phyloP scores from a whole-genome alignment of 148 eudicot genomes.

The Euryodendron excelsum region DNA sequence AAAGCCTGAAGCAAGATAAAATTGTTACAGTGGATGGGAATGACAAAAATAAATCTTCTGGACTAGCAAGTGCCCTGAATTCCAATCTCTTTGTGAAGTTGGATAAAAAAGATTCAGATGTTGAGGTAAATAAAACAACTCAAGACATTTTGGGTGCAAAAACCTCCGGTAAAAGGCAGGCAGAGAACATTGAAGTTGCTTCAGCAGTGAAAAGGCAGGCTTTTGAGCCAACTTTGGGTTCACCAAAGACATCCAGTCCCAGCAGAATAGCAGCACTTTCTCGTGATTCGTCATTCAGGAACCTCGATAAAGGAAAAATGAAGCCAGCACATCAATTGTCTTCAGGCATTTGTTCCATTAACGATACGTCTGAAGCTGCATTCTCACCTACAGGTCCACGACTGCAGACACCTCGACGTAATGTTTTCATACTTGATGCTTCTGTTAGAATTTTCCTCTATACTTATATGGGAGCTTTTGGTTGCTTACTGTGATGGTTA shows the following conservation, averaged over 20 bases:
- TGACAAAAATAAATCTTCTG: conserved; percentile 48
- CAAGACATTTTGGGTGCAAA: conserved; percentile 35
- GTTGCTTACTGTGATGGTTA: neutral
- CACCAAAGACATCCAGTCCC: conserved; percentile 47
- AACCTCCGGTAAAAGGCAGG: conserved; percentile 44
- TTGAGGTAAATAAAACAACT: conserved; percentile 32
- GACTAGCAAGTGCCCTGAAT: conserved; percentile 33
- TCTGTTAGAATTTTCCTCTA: conserved; percentile 14
- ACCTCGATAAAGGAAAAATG: conserved; percentile 49
- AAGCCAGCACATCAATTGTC: conserved; percentile 42
- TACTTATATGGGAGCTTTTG: conserved; percentile 4
- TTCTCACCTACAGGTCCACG: conserved; percentile 37
- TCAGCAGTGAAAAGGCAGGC: conserved; percentile 59
- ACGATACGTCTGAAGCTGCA: conserved; percentile 45
- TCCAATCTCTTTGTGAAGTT: conserved; percentile 27
- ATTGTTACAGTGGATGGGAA: conserved; percentile 27
- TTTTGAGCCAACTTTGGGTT: conserved; percentile 46
- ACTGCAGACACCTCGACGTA: conserved; percentile 33
- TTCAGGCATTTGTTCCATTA: conserved; percentile 25
- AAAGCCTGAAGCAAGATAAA: conserved; percentile 36
- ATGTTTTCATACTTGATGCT: conserved; percentile 20
- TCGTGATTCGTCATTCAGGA: conserved; percentile 48
- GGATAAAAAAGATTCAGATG: conserved; percentile 39
- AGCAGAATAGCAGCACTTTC: conserved; percentile 43
- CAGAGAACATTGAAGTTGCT: conserved; percentile 53